phyloP scores from a whole-genome alignment of 106 monocot genomes.

The Dactylorhiza incarnata region DNA sequence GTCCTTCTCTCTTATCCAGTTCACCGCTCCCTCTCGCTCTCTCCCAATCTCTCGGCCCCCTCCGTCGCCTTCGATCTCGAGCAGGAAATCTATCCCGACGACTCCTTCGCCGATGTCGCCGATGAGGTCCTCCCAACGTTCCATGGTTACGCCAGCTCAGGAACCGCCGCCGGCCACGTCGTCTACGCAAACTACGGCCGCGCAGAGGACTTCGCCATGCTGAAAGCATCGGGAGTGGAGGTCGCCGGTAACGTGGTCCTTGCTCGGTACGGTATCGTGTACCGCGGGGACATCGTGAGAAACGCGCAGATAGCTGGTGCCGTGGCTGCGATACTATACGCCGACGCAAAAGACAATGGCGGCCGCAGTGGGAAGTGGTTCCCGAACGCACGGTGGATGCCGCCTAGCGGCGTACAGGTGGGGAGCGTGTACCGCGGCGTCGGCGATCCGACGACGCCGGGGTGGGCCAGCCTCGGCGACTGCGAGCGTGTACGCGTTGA shows the following conservation, averaged over 20 bases:
- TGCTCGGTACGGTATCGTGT: conserved; percentile 62
- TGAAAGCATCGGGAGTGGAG: conserved; percentile 32
- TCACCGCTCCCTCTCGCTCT: conserved; percentile 42
- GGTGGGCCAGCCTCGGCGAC: conserved; percentile 47
- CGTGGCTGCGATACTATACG: conserved; percentile 40
- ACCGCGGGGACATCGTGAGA: conserved; percentile 68
- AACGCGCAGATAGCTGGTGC: conserved; percentile 64
- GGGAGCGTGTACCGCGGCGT: conserved; percentile 38
- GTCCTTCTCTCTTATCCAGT: conserved; percentile 48
- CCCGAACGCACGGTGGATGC: conserved; percentile 54
- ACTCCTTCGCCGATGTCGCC: conserved; percentile 27
- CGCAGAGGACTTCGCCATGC: conserved; percentile 43
- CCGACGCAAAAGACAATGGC: conserved; percentile 50
- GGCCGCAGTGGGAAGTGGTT: conserved; percentile 23
- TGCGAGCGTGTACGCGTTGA: conserved; percentile 50
- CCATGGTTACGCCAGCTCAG: conserved; percentile 64
- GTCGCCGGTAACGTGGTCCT: conserved; percentile 45
- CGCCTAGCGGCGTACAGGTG: conserved; percentile 63
- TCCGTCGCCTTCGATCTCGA: conserved; percentile 19
- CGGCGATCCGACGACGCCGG: conserved; percentile 74
- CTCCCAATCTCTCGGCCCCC: not conserved
- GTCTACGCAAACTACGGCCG: conserved; percentile 76
- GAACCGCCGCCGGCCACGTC: conserved; percentile 38
- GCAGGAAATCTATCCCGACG: conserved; percentile 31
- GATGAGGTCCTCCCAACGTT: conserved; percentile 42